Evolutionary conservation across 768 basidiomycete genomes (phyloP).

Genomic region (Panaeolus papilionaceus): DNA sequence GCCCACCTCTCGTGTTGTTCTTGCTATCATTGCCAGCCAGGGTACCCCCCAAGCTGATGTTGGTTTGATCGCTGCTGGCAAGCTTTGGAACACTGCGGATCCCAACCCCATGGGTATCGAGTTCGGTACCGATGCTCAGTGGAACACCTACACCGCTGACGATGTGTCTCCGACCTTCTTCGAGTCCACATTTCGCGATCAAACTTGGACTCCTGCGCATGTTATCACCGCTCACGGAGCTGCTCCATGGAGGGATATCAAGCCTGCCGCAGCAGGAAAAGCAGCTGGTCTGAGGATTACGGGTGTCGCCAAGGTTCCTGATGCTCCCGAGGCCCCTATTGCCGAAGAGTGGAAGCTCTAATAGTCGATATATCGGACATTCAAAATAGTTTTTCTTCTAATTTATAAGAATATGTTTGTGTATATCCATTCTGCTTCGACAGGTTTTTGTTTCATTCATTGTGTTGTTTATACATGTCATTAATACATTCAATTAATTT

Average conservation of each 20-base stretch:
- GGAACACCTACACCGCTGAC: constrained; percentile 15
- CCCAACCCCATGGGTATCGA: neutral
- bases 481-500: too few relatives aligned
- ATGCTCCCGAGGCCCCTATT: constrained; percentile 17
- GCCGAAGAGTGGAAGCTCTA: constrained; percentile 12
- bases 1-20: constrained; percentile 15
- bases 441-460: too few relatives aligned
- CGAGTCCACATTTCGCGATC: neutral
- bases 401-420: too few relatives aligned
- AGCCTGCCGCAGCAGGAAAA: neutral
- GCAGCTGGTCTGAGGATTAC: neutral
- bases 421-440: too few relatives aligned
- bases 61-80: constrained; percentile 16
- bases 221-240: neutral
- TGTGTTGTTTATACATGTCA: too few relatives aligned
- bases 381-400: too few relatives aligned
- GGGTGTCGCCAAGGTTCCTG: constrained; percentile 15
- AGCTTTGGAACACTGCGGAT: constrained; percentile 19
- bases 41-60: neutral
- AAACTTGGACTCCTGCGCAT: constrained; percentile 17
- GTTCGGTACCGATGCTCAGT: constrained; percentile 18
- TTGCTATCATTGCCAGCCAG: constrained; percentile 22
- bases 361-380: too few relatives aligned
- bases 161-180: constrained; percentile 9
- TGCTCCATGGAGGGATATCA: neutral